Conservation (phyloP, 345 rosid genomes). For the Zanthoxylum bungeanum region DNA sequence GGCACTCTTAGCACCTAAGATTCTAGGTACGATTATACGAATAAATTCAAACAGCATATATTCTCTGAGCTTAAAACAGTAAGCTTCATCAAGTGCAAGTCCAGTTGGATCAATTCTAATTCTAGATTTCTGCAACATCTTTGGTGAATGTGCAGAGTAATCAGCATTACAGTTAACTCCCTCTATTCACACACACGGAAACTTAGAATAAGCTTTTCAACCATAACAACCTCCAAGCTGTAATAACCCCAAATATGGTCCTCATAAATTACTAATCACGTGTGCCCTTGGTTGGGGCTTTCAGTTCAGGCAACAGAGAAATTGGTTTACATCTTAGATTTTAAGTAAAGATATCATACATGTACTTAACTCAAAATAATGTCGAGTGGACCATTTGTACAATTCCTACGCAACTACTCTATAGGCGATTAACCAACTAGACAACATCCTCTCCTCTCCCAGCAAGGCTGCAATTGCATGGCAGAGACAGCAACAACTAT, state of each 20-base stretch:
- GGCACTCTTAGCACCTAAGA: not conserved
- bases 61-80: not conserved
- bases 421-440: not conserved
- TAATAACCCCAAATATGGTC: not conserved
- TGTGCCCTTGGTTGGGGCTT: not conserved
- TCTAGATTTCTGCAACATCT: not conserved
- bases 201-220: not conserved
- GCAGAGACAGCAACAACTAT: not conserved
- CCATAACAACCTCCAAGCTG: not conserved
- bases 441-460: not conserved
- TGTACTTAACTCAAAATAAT: not conserved
- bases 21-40: not conserved
- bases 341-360: not conserved
- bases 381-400: not conserved
- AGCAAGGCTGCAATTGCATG: not conserved
- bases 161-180: not conserved
- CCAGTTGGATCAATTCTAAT: not conserved
- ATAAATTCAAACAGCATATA: not conserved
- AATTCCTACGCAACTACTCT: not conserved
- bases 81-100: not conserved
- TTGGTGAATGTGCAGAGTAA: not conserved
- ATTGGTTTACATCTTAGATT: not conserved
- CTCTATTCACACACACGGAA: not conserved
- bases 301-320: not conserved
- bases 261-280: not conserved